Base-by-base conservation (phyloP, 306 rosid genomes). In the Echinosophora koreensis region DNA sequence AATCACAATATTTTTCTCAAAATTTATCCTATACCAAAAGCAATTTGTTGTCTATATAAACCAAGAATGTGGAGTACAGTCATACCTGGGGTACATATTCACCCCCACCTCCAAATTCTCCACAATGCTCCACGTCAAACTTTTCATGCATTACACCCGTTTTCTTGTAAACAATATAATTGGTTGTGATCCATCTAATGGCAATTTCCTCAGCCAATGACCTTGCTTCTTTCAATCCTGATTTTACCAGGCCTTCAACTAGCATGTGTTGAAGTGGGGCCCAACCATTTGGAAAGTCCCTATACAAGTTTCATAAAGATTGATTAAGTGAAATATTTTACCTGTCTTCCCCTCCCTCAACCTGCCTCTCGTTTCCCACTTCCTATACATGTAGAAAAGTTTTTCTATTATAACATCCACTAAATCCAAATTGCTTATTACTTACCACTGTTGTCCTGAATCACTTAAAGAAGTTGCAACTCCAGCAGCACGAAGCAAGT, bases 211-310 rank as follows among this genome's bases (percentile, higher is more conserved):
- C 86, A 0, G 94, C 99, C 82, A 92, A 32, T 58, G 80, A 62
- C 67, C 80, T 87, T 81, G 97, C 97, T 87, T 92, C 96, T 79
- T 86, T 56, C 76, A 72, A 79, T 46, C 89, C 94, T 13, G 96
- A 92, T 73, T 85, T 90, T 66, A 80, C 63, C 54, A 95, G 81
- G 16, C 96, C 99, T 87, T 95, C 99, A 54, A 90, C 93, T n/a
- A 95, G 82, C 97, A 95, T 95, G 88, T 92, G 99, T 68, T 95
- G 96, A 16, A 95, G 67, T 3, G 93, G 97, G 57, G 99, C 92
- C 97, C 99, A 95, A 62, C 99, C 97, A 76, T 95, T 95, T 35
- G 99, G 99, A 71, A 85, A 92, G 87, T 95, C 97, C 99, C 99
- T 90, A 65, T 66, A 44, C 73, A 73, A 65, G 73, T 47, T 55